phyloP scores from a whole-genome alignment of 495 filamentous ascomycete genomes.

The Cercophora samala region DNA sequence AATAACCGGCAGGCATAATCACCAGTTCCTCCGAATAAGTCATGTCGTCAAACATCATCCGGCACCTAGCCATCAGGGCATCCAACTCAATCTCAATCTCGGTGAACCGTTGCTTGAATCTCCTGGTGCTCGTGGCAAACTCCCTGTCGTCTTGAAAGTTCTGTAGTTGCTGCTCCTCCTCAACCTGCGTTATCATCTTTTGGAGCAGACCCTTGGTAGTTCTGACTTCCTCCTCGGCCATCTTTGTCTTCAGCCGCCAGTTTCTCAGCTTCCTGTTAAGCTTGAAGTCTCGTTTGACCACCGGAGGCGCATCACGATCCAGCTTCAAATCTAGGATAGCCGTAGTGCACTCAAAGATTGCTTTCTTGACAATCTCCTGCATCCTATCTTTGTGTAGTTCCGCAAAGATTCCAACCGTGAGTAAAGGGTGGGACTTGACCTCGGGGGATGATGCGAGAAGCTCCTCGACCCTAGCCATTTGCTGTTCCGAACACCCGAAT shows the following conservation, averaged over 20 bases:
- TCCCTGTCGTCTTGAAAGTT: background rate
- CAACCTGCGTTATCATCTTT: slow-evolving; percentile 10
- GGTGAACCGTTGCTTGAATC: slow-evolving; percentile 12
- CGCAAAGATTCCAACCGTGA: slow-evolving; percentile 19
- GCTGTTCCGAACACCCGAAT: background rate
- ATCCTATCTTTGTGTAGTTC: slow-evolving; percentile 21
- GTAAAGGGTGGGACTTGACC: slow-evolving; percentile 17
- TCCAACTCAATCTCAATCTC: slow-evolving; percentile 19
- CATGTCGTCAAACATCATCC: slow-evolving; percentile 5
- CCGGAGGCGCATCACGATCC: background rate
- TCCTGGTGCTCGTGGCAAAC: background rate
- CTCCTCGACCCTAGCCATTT: background rate
- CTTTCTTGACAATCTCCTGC: background rate
- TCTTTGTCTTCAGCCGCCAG: background rate
- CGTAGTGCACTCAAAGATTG: background rate
- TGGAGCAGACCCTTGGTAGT: slow-evolving; percentile 2
- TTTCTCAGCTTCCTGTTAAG: background rate
- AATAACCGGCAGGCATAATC: background rate
- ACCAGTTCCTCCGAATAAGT: slow-evolving; percentile 15
- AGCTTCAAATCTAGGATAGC: background rate
- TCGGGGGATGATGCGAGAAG: slow-evolving; percentile 12
- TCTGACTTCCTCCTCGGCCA: slow-evolving; percentile 15
- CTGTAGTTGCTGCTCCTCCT: background rate
- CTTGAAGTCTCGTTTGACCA: background rate
- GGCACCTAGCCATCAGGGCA: slow-evolving; percentile 15